Evolutionary conservation across 441 rosid species (phyloP), one percentile per base, ranked within the genome.

Genomic region (Brassica balearica): DNA sequence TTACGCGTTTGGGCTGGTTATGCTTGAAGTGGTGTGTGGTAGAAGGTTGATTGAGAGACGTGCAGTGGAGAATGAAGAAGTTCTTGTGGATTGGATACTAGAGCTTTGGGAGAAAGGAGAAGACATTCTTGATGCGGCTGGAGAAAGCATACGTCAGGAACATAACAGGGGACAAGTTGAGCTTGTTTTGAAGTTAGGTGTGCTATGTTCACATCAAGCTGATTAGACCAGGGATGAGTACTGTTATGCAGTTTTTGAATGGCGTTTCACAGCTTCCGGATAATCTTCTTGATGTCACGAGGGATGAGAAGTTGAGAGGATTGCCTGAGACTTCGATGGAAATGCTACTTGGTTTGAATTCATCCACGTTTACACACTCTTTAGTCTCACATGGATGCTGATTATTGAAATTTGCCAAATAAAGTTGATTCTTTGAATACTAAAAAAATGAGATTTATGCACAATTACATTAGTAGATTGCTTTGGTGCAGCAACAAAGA

Each of bases 21-120:
- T 85, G 64, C 86, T 88, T 29, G 87, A 86, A 75, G 83, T 88
- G 2, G 86, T 82, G 4, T 72, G 87, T 46, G 86, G 90, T n/a
- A 84, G 88, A 48, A 84, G 82, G 17, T 15, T 78, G 34, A 64
- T 81, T 1, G 84, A 83, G 29, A 48, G 82, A 60, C 73, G 76
- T 29, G 75, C 55, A 4, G 11, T 14, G 0, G 84, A 73, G 3
- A 66, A 27, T 0, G 82, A 87, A 51, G 38, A 74, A 36, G 23
- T 80, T 6, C 67, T 82, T 71, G 82, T 78, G 36, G 85, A 81
- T 4, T 84, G 84, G 89, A 80, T 76, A 11, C 34, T 82, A 38
- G 81, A 82, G 22, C 66, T 73, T n/a, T 75, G 79, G 77, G 69
- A 67, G 14, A 69, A 29, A 48, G 81, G 78, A 29, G 71, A 73